These are phyloP conservation scores for Diaporthe batatas DNA, from an alignment of 2,329 filamentous ascomycete species.

Conservation along the genomic window DNA sequence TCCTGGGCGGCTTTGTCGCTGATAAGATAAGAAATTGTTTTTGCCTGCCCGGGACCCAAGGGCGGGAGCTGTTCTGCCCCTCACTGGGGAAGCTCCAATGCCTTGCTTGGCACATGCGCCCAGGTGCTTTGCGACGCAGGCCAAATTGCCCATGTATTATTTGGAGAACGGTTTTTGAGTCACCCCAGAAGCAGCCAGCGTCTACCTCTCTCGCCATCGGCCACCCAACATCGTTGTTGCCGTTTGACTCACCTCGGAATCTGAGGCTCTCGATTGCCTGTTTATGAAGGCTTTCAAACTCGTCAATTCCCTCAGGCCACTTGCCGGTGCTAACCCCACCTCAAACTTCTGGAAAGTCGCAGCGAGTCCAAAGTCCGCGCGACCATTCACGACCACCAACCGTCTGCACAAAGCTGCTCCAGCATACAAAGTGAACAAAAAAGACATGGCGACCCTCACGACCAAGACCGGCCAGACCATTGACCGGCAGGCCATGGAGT, in stretches of 20 bases:
- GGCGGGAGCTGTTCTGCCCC: conserved; percentile 13
- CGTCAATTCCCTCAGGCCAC: conserved; percentile 44
- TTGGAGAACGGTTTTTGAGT: conserved; percentile 30
- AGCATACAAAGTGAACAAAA: neutral
- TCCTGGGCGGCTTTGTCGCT: conserved; percentile 2
- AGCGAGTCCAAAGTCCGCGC: conserved; percentile 35
- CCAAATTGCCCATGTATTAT: neutral
- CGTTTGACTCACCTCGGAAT: conserved; percentile 2
- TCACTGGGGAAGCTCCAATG: conserved; percentile 13
- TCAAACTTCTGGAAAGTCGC: conserved; percentile 37
- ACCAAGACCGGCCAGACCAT: conserved; percentile 92
- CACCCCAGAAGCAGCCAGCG: conserved; percentile 5
- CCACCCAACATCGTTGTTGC: neutral
- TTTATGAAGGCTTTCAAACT: conserved; percentile 47
- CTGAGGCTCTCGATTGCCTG: conserved; percentile 35
- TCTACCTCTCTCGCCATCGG: neutral
- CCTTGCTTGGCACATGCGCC: too few species aligned
- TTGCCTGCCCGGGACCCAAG: conserved; percentile 3
- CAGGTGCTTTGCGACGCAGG: conserved; percentile 2
- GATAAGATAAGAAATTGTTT: conserved; percentile 27
- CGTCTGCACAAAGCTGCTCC: conserved; percentile 2
- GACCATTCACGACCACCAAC: conserved; percentile 35
- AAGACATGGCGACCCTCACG: conserved; percentile 57
- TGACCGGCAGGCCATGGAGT: conserved; percentile 85
- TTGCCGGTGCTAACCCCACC: conserved; percentile 44